phyloP scores from a whole-genome alignment of 352 stramenopile species.

The Globisporangium paroecandrum region DNA sequence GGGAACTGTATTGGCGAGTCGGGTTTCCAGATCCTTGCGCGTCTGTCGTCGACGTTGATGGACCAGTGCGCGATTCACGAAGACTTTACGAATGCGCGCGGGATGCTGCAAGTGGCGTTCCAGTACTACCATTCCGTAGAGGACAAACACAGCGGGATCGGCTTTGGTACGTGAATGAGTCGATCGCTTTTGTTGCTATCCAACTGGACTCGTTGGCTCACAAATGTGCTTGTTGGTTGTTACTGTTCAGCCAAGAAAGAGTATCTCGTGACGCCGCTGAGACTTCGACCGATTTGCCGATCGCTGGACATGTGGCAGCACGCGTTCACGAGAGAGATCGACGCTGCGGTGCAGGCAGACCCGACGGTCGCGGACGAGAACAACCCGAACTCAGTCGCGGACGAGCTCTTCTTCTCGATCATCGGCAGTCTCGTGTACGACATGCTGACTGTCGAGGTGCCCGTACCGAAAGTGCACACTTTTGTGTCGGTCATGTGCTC shows the following conservation, averaged over 20 bases:
- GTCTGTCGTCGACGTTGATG: conserved; percentile 59
- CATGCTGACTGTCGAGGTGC: conserved; percentile 81
- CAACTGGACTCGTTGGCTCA: background rate
- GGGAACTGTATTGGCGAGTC: conserved; percentile 74
- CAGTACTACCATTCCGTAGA: conserved; percentile 83
- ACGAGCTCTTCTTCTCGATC: conserved; percentile 81
- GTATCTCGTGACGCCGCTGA: conserved; percentile 65
- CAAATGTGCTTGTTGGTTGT: background rate
- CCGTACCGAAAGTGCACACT: conserved; percentile 63
- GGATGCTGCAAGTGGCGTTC: conserved; percentile 72
- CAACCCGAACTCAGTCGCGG: conserved; percentile 32
- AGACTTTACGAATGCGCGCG: conserved; percentile 77
- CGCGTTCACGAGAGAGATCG: conserved; percentile 75
- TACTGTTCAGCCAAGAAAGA: conserved; percentile 65
- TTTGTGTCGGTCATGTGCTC: conserved; percentile 83
- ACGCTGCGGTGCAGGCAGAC: conserved; percentile 43
- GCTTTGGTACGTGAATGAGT: conserved; percentile 50
- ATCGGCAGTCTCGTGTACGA: conserved; percentile 82
- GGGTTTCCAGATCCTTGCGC: conserved; percentile 60
- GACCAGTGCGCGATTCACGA: conserved; percentile 73
- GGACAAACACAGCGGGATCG: conserved; percentile 66
- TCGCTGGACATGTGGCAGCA: conserved; percentile 86
- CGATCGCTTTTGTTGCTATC: background rate
- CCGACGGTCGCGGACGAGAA: conserved; percentile 29
- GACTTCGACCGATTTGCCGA: conserved; percentile 60